phyloP scores from a whole-genome alignment of 225 moss, liverwort and hornwort genomes.

The Sphagnum tenellum region DNA sequence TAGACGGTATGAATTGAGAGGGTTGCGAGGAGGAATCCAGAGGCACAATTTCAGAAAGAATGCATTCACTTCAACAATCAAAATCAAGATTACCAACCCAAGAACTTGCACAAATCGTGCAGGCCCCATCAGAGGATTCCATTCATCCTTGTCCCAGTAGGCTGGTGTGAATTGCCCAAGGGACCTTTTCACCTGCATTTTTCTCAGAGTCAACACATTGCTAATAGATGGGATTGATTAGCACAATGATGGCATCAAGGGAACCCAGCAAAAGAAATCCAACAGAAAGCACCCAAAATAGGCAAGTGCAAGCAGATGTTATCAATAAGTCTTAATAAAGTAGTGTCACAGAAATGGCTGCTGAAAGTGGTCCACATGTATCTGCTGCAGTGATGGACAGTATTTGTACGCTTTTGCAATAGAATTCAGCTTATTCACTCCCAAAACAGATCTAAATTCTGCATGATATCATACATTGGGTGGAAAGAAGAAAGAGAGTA shows the following conservation, averaged over 20 bases:
- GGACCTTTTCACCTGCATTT: constrained; percentile 59
- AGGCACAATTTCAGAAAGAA: constrained; percentile 80
- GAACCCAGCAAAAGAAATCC: too few species aligned
- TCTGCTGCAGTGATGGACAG: too few species aligned
- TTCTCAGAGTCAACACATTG: not conserved
- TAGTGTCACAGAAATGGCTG: too few species aligned
- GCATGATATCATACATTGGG: not conserved
- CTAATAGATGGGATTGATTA: too few species aligned
- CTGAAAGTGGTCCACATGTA: too few species aligned
- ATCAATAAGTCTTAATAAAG: too few species aligned
- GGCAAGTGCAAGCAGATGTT: too few species aligned
- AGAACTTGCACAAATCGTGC: constrained; percentile 77
- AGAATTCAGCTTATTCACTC: too few species aligned
- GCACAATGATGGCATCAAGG: too few species aligned
- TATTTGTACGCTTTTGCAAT: too few species aligned
- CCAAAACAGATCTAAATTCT: not conserved
- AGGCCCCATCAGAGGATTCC: constrained; percentile 81
- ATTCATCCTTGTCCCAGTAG: constrained; percentile 92
- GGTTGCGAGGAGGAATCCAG: constrained; percentile 89
- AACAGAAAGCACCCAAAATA: too few species aligned
- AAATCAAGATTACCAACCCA: constrained; percentile 47
- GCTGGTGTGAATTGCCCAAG: constrained; percentile 89
- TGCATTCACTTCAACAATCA: constrained; percentile 87
- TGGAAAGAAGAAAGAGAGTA: constrained; percentile 3
- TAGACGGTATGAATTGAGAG: constrained; percentile 72